phyloP scores from a whole-genome alignment of 768 basidiomycete species.

The Boletus reticulatus region DNA sequence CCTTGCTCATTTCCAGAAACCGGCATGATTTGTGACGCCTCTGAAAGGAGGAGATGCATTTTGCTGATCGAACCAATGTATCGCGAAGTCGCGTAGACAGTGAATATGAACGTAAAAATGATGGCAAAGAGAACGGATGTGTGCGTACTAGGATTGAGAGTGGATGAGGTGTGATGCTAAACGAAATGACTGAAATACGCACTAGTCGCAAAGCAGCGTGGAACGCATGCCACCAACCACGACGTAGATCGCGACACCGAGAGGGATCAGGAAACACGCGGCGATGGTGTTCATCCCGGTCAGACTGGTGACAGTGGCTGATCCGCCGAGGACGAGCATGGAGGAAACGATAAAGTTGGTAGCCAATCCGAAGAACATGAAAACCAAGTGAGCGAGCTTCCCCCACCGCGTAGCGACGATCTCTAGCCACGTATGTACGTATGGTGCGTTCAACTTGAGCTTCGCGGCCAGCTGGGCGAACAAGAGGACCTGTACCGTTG shows the following conservation, averaged over 20 bases:
- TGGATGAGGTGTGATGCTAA: not conserved
- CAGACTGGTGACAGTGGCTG: constrained; percentile 83
- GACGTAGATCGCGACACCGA: constrained; percentile 87
- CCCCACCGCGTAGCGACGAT: constrained; percentile 86
- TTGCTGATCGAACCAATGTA: constrained; percentile 75
- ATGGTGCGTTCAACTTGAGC: constrained; percentile 87
- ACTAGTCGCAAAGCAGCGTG: constrained; percentile 86
- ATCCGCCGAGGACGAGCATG: constrained; percentile 76
- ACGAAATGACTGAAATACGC: constrained; percentile 24
- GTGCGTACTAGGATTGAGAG: constrained; percentile 57
- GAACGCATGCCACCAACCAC: constrained; percentile 86
- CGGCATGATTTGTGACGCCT: constrained; percentile 52
- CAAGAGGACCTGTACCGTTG: constrained; percentile 84
- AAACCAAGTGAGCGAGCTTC: constrained; percentile 69
- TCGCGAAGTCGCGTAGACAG: constrained; percentile 74
- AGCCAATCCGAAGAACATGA: constrained; percentile 90
- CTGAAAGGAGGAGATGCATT: constrained; percentile 80
- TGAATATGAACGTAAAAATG: constrained; percentile 79
- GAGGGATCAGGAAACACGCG: constrained; percentile 87
- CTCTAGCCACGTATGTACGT: constrained; percentile 85
- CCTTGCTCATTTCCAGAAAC: constrained; percentile 83
- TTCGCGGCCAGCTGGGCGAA: constrained; percentile 92
- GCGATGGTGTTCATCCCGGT: constrained; percentile 91
- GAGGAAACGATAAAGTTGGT: constrained; percentile 93
- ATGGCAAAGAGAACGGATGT: constrained; percentile 90